Evolutionary conservation across 164 flowering plant genomes (phyloP).

Genomic region (Dillenia suffruticosa): DNA sequence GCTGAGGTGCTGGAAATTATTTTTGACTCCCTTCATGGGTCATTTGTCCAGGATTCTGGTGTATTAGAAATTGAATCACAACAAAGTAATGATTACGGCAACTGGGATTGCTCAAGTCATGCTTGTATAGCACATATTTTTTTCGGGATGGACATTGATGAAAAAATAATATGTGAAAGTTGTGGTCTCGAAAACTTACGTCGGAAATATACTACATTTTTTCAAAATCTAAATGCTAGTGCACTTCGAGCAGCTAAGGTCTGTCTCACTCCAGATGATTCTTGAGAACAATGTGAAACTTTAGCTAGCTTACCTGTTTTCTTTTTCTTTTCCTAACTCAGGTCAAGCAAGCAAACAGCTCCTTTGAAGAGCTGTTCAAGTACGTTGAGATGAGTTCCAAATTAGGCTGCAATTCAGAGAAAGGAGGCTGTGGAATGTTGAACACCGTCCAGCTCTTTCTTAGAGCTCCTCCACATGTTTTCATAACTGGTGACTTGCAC

Average conservation of each 20-base stretch:
- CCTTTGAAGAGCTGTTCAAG: too few species aligned
- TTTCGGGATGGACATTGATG: slow-evolving; percentile 55
- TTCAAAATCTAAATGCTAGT: slow-evolving; percentile 33
- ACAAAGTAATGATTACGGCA: too few species aligned
- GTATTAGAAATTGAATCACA: too few species aligned
- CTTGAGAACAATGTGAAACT: not conserved
- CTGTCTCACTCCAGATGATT: not conserved
- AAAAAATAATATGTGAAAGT: slow-evolving; percentile 12
- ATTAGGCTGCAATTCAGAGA: not conserved
- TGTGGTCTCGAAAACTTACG: too few species aligned
- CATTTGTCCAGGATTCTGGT: too few species aligned
- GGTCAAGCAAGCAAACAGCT: not conserved
- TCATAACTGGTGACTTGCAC: too few species aligned
- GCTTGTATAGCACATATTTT: slow-evolving; percentile 41
- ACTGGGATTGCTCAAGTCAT: too few species aligned
- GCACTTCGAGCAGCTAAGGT: slow-evolving; percentile 59
- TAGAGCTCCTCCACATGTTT: too few species aligned
- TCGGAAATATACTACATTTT: too few species aligned
- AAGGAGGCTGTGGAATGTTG: not conserved
- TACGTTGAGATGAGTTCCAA: not conserved
- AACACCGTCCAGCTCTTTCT: too few species aligned
- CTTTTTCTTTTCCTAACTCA: not conserved
- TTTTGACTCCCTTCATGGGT: too few species aligned
- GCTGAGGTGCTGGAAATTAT: too few species aligned
- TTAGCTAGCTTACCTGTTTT: not conserved